Conservation (phyloP, 2,329 filamentous ascomycete species). For the Arthrobotrys sphaeroides region DNA sequence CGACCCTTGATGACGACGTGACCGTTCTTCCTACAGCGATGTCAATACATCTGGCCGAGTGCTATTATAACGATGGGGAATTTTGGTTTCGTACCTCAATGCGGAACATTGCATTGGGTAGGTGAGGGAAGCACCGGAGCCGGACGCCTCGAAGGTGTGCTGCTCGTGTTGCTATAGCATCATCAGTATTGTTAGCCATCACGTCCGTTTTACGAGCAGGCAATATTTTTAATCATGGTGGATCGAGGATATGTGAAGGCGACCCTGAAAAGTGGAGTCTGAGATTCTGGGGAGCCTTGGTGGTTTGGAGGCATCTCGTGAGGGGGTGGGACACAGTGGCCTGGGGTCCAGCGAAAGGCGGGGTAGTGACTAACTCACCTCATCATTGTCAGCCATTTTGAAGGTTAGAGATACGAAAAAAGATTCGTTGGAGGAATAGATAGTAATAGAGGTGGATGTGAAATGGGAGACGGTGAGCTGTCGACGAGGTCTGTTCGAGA, state of each 20-base stretch:
- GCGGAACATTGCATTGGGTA: conserved; percentile 99
- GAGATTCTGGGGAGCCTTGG: too few species aligned
- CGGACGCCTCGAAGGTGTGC: conserved; percentile 86
- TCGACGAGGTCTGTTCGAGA: conserved; percentile 30
- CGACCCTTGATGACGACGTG: conserved; percentile 95
- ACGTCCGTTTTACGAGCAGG: not conserved
- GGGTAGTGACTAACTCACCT: conserved; percentile 40
- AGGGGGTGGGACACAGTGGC: conserved; percentile 63
- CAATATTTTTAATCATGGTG: not conserved
- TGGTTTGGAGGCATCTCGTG: conserved; percentile 94
- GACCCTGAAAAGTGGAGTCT: conserved; percentile 64
- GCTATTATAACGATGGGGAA: not conserved
- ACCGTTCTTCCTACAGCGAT: conserved; percentile 53
- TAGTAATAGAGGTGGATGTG: not conserved
- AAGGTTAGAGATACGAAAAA: conserved; percentile 20
- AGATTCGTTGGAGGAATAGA: conserved; percentile 16
- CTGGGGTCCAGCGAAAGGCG: conserved; percentile 25
- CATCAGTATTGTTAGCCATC: conserved; percentile 76
- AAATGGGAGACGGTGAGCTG: conserved; percentile 21
- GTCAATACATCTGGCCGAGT: conserved; percentile 23
- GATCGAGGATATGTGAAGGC: not conserved
- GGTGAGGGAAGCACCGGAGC: conserved; percentile 94
- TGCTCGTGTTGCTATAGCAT: conserved; percentile 66
- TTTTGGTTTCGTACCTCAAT: conserved; percentile 69
- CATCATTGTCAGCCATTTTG: conserved; percentile 47